A percentile compares a stretch with the other conserved stretches of the same genome.
phyloP scores from a whole-genome alignment of 2,329 filamentous ascomycete species.

The Apiospora sp. region DNA sequence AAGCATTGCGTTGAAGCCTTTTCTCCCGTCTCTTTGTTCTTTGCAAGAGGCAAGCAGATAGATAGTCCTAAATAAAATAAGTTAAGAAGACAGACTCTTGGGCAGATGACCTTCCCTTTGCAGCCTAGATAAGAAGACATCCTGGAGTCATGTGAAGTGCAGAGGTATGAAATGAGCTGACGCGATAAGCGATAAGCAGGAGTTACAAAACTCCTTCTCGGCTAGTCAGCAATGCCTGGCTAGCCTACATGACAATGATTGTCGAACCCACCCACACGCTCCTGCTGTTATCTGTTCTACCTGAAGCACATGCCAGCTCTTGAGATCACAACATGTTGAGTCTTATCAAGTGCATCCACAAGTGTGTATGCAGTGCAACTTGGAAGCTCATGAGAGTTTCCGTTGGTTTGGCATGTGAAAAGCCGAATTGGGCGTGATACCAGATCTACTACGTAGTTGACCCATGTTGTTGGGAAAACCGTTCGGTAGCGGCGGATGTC shows the following conservation, averaged over 20 bases:
- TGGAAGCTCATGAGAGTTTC: conserved; percentile 1
- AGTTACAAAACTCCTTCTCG: background rate
- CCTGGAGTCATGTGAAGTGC: background rate
- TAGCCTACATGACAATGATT: background rate
- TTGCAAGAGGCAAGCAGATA: background rate
- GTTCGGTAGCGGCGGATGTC: background rate
- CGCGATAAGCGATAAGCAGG: background rate
- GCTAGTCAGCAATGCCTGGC: background rate
- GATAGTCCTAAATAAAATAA: background rate
- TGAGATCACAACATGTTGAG: background rate
- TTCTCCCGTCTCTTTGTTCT: background rate
- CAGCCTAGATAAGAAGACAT: background rate
- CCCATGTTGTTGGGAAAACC: conserved; percentile 21
- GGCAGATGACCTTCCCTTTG: no score
- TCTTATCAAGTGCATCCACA: background rate
- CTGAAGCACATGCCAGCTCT: background rate
- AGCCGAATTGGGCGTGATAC: conserved; percentile 1
- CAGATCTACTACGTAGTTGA: conserved; percentile 1
- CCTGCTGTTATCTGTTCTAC: background rate
- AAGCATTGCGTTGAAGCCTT: conserved; percentile 13
- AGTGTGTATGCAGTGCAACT: background rate
- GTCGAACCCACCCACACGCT: background rate
- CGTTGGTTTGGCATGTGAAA: conserved; percentile 23
- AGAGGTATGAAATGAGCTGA: background rate
- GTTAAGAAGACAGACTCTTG: background rate